Base-by-base conservation (phyloP, 2,329 filamentous ascomycete genomes). In the Neofusicoccum umdonicola region DNA sequence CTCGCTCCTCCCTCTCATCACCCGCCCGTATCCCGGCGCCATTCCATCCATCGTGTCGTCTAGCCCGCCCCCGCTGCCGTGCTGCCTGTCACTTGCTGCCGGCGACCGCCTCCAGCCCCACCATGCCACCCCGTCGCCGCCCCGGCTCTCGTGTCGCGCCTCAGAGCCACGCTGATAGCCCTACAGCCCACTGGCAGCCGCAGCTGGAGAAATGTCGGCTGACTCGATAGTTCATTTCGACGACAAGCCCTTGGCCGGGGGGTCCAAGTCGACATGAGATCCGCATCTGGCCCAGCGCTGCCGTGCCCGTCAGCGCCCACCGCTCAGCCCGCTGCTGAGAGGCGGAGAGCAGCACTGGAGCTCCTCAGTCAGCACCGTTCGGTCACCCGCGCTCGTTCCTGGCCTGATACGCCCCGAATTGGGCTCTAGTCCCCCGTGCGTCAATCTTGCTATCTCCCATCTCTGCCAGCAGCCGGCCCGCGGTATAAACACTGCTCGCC, bases 401-500 rank as follows among this genome's bases (percentile, higher is more conserved):
- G 56, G 56, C 56, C 56, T 47, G 56, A 47, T 19, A 47, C 22
- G 27, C 27, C 31, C n/a, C 31, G 22, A 2, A 19, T 47, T 15
- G 27, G 12, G 54, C 3, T 12, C 27, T 58, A 45, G 54, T 8
- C 41, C 34, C 54, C 54, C 13, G 50, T 47, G 41, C 22, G 13
- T 22, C 9, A 8, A 12, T 13, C 19, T 6, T 45, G 22, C 56
- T 47, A 60, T 60, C 56, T 41, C 42, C n/a, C 11, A 35, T 12
- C 41, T 17, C 31, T 60, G 37, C 47, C 56, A 22, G 41, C 27
- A 3, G 41, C 22, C 11, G 41, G 56, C 27, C 56, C 52, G 39
- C 52, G 15, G 52, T 60, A 60, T 60, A 60, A 60, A 60, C 56
- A 60, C 42, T 19, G 41, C 31, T 42, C n/a, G 27, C 41, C n/a